Conservation (phyloP, 176 grass and related monocot species). For the Microstegium vimineum region DNA sequence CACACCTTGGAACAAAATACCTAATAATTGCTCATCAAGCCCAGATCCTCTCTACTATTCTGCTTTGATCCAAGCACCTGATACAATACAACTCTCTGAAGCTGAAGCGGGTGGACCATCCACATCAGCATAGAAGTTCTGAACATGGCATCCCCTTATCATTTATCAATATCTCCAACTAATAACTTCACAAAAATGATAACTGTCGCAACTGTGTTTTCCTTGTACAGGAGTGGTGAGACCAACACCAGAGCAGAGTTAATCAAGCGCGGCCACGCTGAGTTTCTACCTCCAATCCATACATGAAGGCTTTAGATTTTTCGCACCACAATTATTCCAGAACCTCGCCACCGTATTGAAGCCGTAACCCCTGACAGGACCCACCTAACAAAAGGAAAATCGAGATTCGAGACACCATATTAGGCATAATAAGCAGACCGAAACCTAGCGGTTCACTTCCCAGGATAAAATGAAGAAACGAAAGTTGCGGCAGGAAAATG, state of each 20-base stretch:
- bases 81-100: background rate
- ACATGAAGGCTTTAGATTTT: background rate
- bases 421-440: background rate
- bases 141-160: background rate
- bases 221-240: background rate
- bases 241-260: too few relatives aligned
- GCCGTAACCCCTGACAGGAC: background rate
- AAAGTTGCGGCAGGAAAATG: background rate
- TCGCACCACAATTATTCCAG: background rate
- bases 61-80: background rate
- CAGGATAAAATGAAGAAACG: background rate
- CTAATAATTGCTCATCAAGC: background rate
- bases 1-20: background rate
- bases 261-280: too few relatives aligned
- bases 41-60: background rate
- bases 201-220: background rate
- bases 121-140: background rate
- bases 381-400: conserved; percentile 20
- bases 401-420: background rate
- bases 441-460: background rate
- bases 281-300: too few relatives aligned
- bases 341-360: background rate
- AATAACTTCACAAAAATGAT: background rate
- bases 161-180: background rate
- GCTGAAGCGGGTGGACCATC: background rate